Evolutionary conservation across 2,329 filamentous ascomycete genomes (phyloP).

Genomic region (Fusarium sp.): DNA sequence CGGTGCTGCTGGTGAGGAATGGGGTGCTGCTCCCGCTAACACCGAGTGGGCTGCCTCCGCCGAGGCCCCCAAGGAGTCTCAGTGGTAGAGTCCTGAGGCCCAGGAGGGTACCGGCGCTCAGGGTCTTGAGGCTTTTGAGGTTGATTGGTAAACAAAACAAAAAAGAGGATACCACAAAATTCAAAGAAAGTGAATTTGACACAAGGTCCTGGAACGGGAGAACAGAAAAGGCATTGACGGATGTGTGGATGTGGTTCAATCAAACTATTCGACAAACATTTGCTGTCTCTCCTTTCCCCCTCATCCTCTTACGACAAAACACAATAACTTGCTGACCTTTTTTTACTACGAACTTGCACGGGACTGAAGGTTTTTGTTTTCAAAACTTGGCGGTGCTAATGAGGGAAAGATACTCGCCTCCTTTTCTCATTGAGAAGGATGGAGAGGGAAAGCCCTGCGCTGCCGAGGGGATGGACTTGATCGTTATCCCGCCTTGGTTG

Average conservation of each 20-base stretch:
- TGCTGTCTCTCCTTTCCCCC: constrained; percentile 25
- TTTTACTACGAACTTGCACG: constrained; percentile 19
- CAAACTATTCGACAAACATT: constrained; percentile 44
- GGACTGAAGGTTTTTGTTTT: constrained; percentile 54
- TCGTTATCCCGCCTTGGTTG: constrained; percentile 75
- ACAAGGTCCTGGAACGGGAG: constrained; percentile 24
- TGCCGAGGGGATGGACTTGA: constrained; percentile 87
- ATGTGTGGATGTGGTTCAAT: constrained; percentile 44
- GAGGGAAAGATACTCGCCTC: constrained; percentile 98
- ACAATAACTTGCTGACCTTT: constrained; percentile 12
- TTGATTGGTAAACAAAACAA: constrained; percentile 38
- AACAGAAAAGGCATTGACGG: constrained; percentile 32
- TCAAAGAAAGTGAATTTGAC: constrained; percentile 29
- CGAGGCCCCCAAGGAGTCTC: constrained; percentile 66
- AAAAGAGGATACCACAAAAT: constrained; percentile 37
- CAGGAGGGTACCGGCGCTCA: constrained; percentile 20
- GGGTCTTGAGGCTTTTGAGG: not conserved
- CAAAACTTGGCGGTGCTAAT: constrained; percentile 81
- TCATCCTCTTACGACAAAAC: constrained; percentile 34
- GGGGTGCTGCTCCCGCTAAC: constrained; percentile 71
- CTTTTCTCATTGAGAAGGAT: constrained; percentile 47
- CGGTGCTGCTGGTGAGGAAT: constrained; percentile 70
- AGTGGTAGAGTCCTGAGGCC: constrained; percentile 59
- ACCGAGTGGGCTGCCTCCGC: constrained; percentile 75
- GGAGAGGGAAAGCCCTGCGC: constrained; percentile 98